Evolutionary conservation across 2,329 filamentous ascomycete species (phyloP).

Genomic region (Sporothrix mexicana): DNA sequence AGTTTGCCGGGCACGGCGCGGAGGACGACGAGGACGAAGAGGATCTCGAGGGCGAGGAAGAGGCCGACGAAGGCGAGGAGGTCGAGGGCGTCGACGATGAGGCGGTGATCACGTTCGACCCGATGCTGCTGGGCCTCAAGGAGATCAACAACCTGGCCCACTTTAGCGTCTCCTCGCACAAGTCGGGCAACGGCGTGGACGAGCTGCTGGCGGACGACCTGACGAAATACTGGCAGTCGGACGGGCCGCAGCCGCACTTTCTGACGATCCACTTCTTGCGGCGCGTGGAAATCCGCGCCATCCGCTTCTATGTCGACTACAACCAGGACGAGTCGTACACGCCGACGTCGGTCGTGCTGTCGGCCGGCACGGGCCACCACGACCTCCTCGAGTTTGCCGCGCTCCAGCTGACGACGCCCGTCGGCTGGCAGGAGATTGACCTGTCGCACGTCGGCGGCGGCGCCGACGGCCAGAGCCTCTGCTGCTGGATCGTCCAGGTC

Average conservation of each 20-base stretch:
- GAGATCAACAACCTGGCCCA: slow-evolving; percentile 84
- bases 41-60: slow-evolving; percentile 35
- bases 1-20: slow-evolving; percentile 19
- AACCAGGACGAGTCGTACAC: slow-evolving; percentile 95
- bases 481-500: slow-evolving; percentile 89
- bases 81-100: slow-evolving; percentile 36
- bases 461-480: slow-evolving; percentile 73
- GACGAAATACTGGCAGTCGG: slow-evolving; percentile 82
- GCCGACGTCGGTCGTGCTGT: slow-evolving; percentile 87
- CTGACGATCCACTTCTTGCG: slow-evolving; percentile 84
- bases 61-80: slow-evolving; percentile 34
- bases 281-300: slow-evolving; percentile 75
- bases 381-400: slow-evolving; percentile 87
- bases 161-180: slow-evolving; percentile 82
- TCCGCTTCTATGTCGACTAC: slow-evolving; percentile 89
- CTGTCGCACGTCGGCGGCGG: slow-evolving; percentile 61
- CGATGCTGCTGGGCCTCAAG: slow-evolving; percentile 67
- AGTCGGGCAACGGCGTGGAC: slow-evolving; percentile 78
- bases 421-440: slow-evolving; percentile 90
- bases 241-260: slow-evolving; percentile 82
- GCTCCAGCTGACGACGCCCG: slow-evolving; percentile 77
- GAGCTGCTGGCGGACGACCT: slow-evolving; percentile 77
- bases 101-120: slow-evolving; percentile 52
- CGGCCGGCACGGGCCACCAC: slow-evolving; percentile 88
- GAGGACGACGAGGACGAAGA: slow-evolving; percentile 37